Evolutionary conservation across 495 filamentous ascomycete genomes (phyloP).

Genomic region (Penicillium cosmopolitanum): DNA sequence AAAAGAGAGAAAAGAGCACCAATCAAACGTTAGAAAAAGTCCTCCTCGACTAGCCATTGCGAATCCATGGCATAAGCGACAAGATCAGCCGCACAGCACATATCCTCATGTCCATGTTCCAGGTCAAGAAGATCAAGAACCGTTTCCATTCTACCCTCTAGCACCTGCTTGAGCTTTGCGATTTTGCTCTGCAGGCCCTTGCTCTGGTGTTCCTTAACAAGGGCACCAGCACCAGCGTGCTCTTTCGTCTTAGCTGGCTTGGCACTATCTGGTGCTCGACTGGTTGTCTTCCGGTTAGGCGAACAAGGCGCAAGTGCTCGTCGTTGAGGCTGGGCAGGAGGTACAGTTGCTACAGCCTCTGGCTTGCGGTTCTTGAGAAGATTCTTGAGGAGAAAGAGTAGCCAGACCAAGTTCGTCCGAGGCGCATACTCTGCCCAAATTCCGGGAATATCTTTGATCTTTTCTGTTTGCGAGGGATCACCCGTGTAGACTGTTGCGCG

Average conservation of each 20-base stretch:
- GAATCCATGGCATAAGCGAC: constrained; percentile 52
- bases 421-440: constrained; percentile 53
- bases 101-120: constrained; percentile 46
- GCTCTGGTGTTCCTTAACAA: constrained; percentile 15
- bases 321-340: constrained; percentile 19
- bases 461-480: constrained; percentile 34
- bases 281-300: constrained; percentile 30
- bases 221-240: background rate
- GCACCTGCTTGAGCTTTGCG: constrained; percentile 31
- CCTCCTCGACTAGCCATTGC: constrained; percentile 45
- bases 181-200: constrained; percentile 23
- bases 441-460: constrained; percentile 35
- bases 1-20: background rate
- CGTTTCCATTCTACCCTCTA: constrained; percentile 37
- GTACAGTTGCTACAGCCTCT: constrained; percentile 14
- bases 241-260: constrained; percentile 21
- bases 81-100: constrained; percentile 54
- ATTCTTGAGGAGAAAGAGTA: constrained; percentile 53
- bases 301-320: constrained; percentile 43
- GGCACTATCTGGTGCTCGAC: background rate
- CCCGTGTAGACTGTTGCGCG: constrained; percentile 44
- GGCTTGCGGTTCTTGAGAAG: constrained; percentile 46
- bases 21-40: constrained; percentile 28
- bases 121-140: constrained; percentile 46
- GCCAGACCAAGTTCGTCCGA: constrained; percentile 54